A percentile compares a stretch with the other conserved stretches of the same genome.
Evolutionary conservation across 2,329 filamentous ascomycete species (phyloP).

Genomic region (Apiospora koreana): DNA sequence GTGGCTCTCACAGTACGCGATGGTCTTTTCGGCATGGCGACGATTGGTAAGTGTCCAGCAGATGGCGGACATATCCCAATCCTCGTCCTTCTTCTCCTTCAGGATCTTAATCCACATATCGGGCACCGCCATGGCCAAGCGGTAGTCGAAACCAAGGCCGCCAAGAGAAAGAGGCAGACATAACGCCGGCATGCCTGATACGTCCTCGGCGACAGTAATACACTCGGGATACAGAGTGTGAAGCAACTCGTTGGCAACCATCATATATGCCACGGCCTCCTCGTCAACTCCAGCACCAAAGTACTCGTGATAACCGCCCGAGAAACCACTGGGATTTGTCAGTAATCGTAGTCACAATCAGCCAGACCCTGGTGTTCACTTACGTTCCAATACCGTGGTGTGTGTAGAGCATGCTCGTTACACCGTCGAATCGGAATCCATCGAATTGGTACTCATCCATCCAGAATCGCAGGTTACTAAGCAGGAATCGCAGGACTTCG

Average conservation of each 20-base stretch:
- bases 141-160: constrained; percentile 95
- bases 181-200: constrained; percentile 97
- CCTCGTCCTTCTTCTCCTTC: constrained; percentile 86
- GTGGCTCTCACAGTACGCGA: constrained; percentile 95
- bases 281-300: constrained; percentile 89
- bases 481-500: constrained; percentile 91
- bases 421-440: constrained; percentile 95
- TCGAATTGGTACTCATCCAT: constrained; percentile 99
- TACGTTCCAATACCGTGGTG: constrained; percentile 97
- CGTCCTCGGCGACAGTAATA: constrained; percentile 95
- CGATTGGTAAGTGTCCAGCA: constrained; percentile 89
- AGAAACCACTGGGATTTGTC: constrained; percentile 73
- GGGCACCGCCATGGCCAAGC: constrained; percentile 94
- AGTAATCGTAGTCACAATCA: constrained; percentile 18
- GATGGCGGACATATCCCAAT: constrained; percentile 89
- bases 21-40: constrained; percentile 95
- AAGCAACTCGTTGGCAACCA: constrained; percentile 94
- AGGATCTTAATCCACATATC: constrained; percentile 99
- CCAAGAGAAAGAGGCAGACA: constrained; percentile 84
- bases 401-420: constrained; percentile 95
- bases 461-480: constrained; percentile 97
- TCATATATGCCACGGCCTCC: constrained; percentile 91
- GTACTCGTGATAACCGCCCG: constrained; percentile 97
- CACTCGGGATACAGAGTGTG: constrained; percentile 84
- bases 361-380: constrained; percentile 37